Evolutionary conservation across 140 eudicot genomes (phyloP).

Genomic region (Ambrosia hybrid): DNA sequence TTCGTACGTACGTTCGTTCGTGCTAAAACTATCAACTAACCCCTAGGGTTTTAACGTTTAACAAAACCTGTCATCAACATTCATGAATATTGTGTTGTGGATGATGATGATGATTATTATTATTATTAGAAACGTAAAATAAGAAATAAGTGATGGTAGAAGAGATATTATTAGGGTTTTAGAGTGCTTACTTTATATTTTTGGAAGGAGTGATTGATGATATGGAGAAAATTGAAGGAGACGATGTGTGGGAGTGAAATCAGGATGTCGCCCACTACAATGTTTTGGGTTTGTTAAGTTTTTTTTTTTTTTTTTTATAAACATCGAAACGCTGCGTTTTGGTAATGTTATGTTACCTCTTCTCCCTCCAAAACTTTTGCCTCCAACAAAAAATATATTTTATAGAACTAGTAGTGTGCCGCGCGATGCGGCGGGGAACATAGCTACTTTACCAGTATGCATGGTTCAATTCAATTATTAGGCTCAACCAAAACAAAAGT

Average conservation of each 20-base stretch:
- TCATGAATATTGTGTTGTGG: too few species aligned
- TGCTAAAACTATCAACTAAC: too few species aligned
- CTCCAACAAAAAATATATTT: too few species aligned
- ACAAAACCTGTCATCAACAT: too few species aligned
- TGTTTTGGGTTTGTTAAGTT: background rate
- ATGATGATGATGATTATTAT: background rate
- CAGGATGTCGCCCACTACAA: conserved; percentile 29
- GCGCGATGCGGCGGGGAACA: too few species aligned
- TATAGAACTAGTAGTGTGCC: too few species aligned
- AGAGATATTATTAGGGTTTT: conserved; percentile 16
- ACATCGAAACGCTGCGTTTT: conserved; percentile 30
- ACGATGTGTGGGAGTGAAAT: conserved; percentile 22
- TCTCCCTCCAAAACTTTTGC: conserved; percentile 35
- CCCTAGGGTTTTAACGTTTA: too few species aligned
- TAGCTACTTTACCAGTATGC: too few species aligned
- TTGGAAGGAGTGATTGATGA: too few species aligned
- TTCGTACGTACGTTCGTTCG: background rate
- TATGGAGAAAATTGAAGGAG: background rate
- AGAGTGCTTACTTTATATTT: background rate
- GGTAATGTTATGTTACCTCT: conserved; percentile 9
- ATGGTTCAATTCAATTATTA: too few species aligned
- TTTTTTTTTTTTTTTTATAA: background rate
- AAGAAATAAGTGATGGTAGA: background rate
- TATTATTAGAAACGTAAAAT: background rate
- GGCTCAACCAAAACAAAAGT: too few species aligned